Evolutionary conservation across 305 asterid genomes (phyloP).

Genomic region (Rubia tinctorum): DNA sequence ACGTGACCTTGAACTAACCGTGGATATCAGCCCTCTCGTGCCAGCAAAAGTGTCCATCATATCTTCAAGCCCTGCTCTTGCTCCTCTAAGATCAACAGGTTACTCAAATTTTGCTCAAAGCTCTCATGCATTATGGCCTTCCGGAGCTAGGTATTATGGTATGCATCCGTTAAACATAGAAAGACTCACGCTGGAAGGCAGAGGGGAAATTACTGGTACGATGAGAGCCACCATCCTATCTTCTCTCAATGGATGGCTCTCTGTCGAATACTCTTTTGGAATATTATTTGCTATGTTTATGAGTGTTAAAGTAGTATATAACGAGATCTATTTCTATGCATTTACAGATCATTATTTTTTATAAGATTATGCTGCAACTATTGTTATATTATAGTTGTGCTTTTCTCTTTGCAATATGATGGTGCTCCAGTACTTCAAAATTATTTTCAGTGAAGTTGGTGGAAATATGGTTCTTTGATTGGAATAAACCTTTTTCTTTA

Average conservation of each 20-base stretch:
- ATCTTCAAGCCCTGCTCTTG: slow-evolving; percentile 40
- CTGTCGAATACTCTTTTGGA: not conserved
- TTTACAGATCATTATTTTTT: not conserved
- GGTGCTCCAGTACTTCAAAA: not conserved
- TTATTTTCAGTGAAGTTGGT: slow-evolving; percentile 6
- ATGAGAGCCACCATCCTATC: slow-evolving; percentile 8
- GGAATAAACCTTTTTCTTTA: slow-evolving; percentile 20
- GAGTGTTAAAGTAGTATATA: not conserved
- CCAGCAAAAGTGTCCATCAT: slow-evolving; percentile 49
- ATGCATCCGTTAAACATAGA: slow-evolving; percentile 42
- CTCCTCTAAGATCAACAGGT: slow-evolving; percentile 28
- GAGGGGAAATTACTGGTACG: slow-evolving; percentile 68
- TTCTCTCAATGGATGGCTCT: not conserved
- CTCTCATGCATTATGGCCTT: slow-evolving; percentile 28
- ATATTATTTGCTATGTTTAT: not conserved
- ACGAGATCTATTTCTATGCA: not conserved
- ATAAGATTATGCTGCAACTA: not conserved
- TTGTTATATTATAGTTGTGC: not conserved
- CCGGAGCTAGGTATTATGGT: slow-evolving; percentile 24
- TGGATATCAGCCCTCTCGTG: slow-evolving; percentile 64
- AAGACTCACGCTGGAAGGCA: slow-evolving; percentile 73
- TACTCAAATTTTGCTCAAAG: slow-evolving; percentile 19
- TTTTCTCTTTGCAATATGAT: not conserved
- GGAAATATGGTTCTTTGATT: not conserved
- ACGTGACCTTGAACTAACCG: slow-evolving; percentile 55